These are phyloP conservation scores for Calocybe gangraenosa DNA, from an alignment of 768 basidiomycete species.

Conservation along the genomic window DNA sequence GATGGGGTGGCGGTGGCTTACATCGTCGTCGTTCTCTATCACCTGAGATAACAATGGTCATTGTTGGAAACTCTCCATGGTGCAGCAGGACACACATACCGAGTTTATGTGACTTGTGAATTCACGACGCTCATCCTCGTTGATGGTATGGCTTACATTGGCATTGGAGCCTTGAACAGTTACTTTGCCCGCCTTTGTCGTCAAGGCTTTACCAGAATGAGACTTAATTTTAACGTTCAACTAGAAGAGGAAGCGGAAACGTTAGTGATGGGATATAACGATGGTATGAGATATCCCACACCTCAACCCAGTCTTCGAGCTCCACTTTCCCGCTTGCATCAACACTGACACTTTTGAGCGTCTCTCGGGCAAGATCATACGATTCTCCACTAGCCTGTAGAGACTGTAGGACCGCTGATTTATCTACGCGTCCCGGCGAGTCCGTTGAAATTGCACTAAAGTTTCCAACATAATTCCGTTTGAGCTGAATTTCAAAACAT, in stretches of 20 bases:
- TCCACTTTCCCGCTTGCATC: constrained; percentile 96
- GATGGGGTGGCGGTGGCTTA: constrained; percentile 81
- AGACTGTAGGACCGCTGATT: constrained; percentile 73
- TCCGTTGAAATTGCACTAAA: constrained; percentile 71
- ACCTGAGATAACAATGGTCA: constrained; percentile 51
- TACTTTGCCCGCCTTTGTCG: constrained; percentile 81
- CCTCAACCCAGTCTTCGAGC: constrained; percentile 98
- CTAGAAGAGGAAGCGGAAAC: constrained; percentile 29
- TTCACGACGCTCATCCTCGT: constrained; percentile 91
- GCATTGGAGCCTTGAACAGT: constrained; percentile 93
- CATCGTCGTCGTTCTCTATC: constrained; percentile 85
- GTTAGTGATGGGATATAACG: constrained; percentile 4
- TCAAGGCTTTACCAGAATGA: constrained; percentile 36
- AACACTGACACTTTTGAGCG: constrained; percentile 89
- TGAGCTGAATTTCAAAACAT: constrained; percentile 6
- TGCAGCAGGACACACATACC: constrained; percentile 42
- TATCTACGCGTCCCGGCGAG: constrained; percentile 79
- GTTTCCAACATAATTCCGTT: constrained; percentile 12
- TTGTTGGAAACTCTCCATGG: too few relatives aligned
- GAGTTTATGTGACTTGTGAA: constrained; percentile 99
- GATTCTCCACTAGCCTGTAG: constrained; percentile 80
- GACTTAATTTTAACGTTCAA: constrained; percentile 77
- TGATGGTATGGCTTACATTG: constrained; percentile 95
- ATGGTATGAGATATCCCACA: constrained; percentile 30
- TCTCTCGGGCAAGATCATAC: constrained; percentile 86